Conservation (phyloP, 2,329 filamentous ascomycete genomes). For the Bipolaris sorokiniana region DNA sequence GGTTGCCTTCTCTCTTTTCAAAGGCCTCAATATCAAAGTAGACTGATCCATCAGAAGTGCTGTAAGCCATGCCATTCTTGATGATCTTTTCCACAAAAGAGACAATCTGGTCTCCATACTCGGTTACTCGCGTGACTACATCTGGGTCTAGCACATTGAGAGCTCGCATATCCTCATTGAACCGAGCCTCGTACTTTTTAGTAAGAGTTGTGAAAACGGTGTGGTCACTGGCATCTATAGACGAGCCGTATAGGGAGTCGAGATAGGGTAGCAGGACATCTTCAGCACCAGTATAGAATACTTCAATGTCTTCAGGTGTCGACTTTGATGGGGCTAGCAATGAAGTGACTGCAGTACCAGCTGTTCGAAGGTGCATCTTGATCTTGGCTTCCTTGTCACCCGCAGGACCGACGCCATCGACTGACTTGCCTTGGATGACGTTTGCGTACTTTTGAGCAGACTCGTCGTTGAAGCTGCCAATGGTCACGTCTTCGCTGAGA, state of each 20-base stretch:
- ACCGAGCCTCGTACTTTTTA: constrained; percentile 82
- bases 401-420: constrained; percentile 61
- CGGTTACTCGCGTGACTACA: constrained; percentile 85
- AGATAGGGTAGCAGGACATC: constrained; percentile 83
- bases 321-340: constrained; percentile 47
- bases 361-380: constrained; percentile 83
- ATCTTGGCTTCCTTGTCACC: constrained; percentile 83
- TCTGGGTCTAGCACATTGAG: constrained; percentile 86
- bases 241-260: constrained; percentile 66
- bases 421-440: constrained; percentile 61
- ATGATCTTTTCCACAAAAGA: constrained; percentile 83
- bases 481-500: constrained; percentile 53
- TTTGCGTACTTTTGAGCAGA: constrained; percentile 60
- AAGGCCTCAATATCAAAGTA: constrained; percentile 93
- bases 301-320: constrained; percentile 43
- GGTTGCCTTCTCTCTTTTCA: constrained; percentile 76
- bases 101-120: constrained; percentile 87
- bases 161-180: constrained; percentile 84
- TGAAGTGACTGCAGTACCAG: constrained; percentile 60
- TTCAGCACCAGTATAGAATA: constrained; percentile 64
- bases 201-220: constrained; percentile 88
- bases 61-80: constrained; percentile 84
- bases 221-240: constrained; percentile 66
- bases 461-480: constrained; percentile 56
- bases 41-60: constrained; percentile 76